phyloP scores from a whole-genome alignment of 2,329 filamentous ascomycete species.

The Fusarium aywerte region DNA sequence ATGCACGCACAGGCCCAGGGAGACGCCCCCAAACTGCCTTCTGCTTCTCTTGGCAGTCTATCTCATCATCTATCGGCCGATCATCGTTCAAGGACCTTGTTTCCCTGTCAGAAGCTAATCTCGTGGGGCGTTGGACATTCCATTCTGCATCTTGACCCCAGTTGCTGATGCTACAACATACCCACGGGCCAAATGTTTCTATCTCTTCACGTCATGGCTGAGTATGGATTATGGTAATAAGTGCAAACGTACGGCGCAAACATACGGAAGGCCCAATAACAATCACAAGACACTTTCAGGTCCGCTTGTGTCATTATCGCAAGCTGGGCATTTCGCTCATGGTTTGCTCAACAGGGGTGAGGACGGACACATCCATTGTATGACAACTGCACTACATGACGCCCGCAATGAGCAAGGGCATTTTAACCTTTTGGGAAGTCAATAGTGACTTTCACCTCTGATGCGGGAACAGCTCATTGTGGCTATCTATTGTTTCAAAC shows the following conservation, averaged over 20 bases:
- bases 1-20: conserved; percentile 23
- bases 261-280: not conserved
- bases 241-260: conserved; percentile 4
- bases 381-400: conserved; percentile 13
- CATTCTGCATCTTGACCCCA: conserved; percentile 6
- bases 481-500: conserved; percentile 30
- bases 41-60: conserved; percentile 14
- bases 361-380: not conserved
- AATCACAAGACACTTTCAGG: not conserved
- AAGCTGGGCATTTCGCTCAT: not conserved
- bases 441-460: conserved; percentile 21
- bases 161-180: not conserved
- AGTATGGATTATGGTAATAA: not conserved
- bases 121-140: conserved; percentile 19
- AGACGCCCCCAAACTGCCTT: conserved; percentile 20
- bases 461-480: conserved; percentile 13
- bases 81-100: conserved; percentile 36
- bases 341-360: conserved; percentile 6
- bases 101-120: conserved; percentile 42
- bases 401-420: conserved; percentile 15
- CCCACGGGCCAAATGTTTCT: not conserved
- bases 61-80: conserved; percentile 43
- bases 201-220: not conserved
- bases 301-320: not conserved
- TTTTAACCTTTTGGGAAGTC: conserved; percentile 15